Percentiles rank a stretch among this genome's conserved stretches.
phyloP scores from a whole-genome alignment of 768 basidiomycete species.

The Suillus lakei region DNA sequence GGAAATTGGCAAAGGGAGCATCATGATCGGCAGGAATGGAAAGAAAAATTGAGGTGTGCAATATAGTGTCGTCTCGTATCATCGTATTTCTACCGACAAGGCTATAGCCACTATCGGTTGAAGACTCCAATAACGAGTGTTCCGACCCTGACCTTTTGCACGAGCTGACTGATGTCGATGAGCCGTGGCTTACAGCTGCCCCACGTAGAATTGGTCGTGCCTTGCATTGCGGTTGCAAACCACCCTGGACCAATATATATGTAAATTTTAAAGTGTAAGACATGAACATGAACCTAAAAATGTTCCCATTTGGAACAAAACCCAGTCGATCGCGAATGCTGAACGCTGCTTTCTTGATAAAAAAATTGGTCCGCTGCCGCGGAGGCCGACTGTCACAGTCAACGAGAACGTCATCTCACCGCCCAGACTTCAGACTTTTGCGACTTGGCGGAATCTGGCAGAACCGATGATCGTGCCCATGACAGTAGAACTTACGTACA shows the following conservation, averaged over 20 bases:
- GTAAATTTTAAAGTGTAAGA: not conserved
- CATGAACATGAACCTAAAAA: not conserved
- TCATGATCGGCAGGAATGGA: not conserved
- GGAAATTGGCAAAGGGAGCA: not conserved
- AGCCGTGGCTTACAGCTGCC: not conserved
- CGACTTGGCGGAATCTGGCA: not conserved
- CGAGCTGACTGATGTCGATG: not conserved
- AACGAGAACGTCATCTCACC: not conserved
- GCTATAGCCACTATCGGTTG: not conserved
- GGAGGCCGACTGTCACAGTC: not conserved
- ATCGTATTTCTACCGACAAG: not conserved
- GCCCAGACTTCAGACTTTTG: not conserved
- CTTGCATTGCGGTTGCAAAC: not conserved
- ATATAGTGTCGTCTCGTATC: not conserved
- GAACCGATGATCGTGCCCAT: not conserved
- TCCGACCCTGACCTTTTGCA: not conserved
- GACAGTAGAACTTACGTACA: not conserved
- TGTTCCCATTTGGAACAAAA: not conserved
- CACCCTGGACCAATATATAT: not conserved
- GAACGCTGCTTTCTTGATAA: not conserved
- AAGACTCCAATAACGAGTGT: not conserved
- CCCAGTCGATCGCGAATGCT: not conserved
- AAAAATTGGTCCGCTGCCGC: too few species aligned
- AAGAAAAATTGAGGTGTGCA: not conserved
- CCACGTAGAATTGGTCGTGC: not conserved